Evolutionary conservation across 129 eudicot species (phyloP).

Genomic region (Escallonia rubra): DNA sequence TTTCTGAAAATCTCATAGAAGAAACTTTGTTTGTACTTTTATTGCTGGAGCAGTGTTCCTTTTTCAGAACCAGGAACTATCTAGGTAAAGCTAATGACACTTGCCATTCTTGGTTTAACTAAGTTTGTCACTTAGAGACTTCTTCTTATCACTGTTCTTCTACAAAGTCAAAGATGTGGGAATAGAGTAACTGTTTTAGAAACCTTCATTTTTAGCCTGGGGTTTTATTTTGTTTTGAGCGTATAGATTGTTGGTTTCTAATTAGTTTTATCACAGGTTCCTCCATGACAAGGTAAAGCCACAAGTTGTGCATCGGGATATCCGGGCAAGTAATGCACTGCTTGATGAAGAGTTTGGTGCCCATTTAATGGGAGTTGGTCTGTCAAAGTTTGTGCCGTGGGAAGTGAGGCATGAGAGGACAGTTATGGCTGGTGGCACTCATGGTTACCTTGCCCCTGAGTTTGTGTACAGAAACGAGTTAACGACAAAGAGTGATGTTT

Average conservation of each 20-base stretch:
- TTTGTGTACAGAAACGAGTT: constrained; percentile 89
- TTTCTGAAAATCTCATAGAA: neutral
- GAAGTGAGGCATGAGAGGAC: constrained; percentile 93
- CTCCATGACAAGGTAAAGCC: constrained; percentile 96
- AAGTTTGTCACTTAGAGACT: too few relatives aligned
- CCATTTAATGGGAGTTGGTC: constrained; percentile 92
- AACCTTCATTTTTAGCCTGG: too few relatives aligned
- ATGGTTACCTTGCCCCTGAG: constrained; percentile 95
- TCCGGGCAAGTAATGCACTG: constrained; percentile 85
- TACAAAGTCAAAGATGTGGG: too few relatives aligned
- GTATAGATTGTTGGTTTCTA: neutral
- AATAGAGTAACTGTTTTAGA: too few relatives aligned
- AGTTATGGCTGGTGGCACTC: constrained; percentile 98
- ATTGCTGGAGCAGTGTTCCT: neutral
- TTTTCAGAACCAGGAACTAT: neutral
- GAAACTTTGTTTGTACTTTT: too few relatives aligned
- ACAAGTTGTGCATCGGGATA: constrained; percentile 89
- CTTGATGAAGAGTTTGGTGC: constrained; percentile 84
- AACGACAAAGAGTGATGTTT: constrained; percentile 91
- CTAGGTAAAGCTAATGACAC: neutral
- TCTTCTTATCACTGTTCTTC: too few relatives aligned
- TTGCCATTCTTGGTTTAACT: neutral
- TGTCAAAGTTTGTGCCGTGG: constrained; percentile 92
- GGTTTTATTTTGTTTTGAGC: too few relatives aligned
- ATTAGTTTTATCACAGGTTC: constrained; percentile 39